A percentile compares a stretch with the other conserved stretches of the same genome.
phyloP scores from a whole-genome alignment of 176 grass and related monocot species.

The Eremochloa ophiuroides region DNA sequence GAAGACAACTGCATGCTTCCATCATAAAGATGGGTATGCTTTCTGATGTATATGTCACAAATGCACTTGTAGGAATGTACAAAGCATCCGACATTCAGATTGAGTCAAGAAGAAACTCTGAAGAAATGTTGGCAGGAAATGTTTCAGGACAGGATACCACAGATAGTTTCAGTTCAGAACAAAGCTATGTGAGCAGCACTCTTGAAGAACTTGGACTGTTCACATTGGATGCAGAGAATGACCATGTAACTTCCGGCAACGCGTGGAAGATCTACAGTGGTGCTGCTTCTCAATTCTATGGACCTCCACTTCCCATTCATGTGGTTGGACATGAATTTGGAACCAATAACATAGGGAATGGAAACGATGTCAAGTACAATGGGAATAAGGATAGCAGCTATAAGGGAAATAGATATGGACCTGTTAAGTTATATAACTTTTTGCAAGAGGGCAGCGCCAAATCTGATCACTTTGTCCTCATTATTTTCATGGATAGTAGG shows the following conservation, averaged over 20 bases:
- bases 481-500: conserved; percentile 39
- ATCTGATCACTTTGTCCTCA: conserved; percentile 34
- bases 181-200: conserved; percentile 18
- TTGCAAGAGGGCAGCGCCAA: conserved; percentile 12
- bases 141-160: background rate
- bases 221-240: conserved; percentile 44
- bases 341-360: conserved; percentile 8
- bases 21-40: conserved; percentile 91
- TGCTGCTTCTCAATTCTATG: conserved; percentile 39
- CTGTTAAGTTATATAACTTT: conserved; percentile 19
- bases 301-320: conserved; percentile 19
- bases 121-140: conserved; percentile 25
- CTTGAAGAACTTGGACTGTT: conserved; percentile 58
- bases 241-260: conserved; percentile 11
- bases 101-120: conserved; percentile 20
- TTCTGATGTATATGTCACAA: conserved; percentile 76
- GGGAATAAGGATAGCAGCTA: conserved; percentile 6
- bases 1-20: conserved; percentile 83
- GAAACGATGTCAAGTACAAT: conserved; percentile 10
- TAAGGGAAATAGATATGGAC: conserved; percentile 16
- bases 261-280: conserved; percentile 15
- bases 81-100: conserved; percentile 38
- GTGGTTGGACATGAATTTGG: conserved; percentile 26
- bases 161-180: conserved; percentile 26
- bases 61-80: conserved; percentile 91